Percentiles rank a stretch among this genome's conserved stretches.
Evolutionary conservation across 257 asterid species (phyloP).

Genomic region (Lavandula angustifolia): DNA sequence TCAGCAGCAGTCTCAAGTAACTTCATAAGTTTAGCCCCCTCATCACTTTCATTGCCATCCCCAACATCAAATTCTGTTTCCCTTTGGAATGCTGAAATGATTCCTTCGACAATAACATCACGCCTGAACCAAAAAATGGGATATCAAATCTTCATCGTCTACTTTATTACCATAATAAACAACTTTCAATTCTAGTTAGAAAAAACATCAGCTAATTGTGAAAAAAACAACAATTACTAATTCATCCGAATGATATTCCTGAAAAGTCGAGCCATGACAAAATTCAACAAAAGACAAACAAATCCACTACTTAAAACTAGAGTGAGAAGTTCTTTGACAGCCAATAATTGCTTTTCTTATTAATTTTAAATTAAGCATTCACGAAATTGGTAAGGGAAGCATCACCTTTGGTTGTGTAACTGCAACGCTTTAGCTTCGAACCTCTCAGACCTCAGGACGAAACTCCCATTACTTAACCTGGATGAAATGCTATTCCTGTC

Average conservation of each 20-base stretch:
- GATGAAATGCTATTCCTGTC: slow-evolving; percentile 29
- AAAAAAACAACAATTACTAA: too few species aligned
- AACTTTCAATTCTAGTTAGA: neutral
- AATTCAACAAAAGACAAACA: too few species aligned
- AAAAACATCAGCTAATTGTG: slow-evolving; percentile 12
- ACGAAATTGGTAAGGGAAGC: slow-evolving; percentile 17
- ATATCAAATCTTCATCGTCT: slow-evolving; percentile 12
- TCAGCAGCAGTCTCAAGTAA: slow-evolving; percentile 97
- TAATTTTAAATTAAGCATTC: slow-evolving; percentile 21
- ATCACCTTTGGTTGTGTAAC: slow-evolving; percentile 66
- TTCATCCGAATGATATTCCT: too few species aligned
- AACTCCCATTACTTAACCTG: slow-evolving; percentile 72
- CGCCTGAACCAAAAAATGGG: slow-evolving; percentile 47
- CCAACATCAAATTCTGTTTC: slow-evolving; percentile 47
- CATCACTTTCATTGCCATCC: slow-evolving; percentile 66
- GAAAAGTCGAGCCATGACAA: too few species aligned
- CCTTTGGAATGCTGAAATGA: slow-evolving; percentile 68
- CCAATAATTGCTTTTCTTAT: neutral
- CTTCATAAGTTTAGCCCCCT: slow-evolving; percentile 91
- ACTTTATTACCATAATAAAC: slow-evolving; percentile 5
- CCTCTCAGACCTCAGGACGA: slow-evolving; percentile 75
- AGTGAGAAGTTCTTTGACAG: too few species aligned
- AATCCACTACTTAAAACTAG: too few species aligned
- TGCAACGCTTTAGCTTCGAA: slow-evolving; percentile 66
- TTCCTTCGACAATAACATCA: slow-evolving; percentile 71